Base-by-base conservation (phyloP, 2,329 filamentous ascomycete genomes). In the Penicillium sp. region DNA sequence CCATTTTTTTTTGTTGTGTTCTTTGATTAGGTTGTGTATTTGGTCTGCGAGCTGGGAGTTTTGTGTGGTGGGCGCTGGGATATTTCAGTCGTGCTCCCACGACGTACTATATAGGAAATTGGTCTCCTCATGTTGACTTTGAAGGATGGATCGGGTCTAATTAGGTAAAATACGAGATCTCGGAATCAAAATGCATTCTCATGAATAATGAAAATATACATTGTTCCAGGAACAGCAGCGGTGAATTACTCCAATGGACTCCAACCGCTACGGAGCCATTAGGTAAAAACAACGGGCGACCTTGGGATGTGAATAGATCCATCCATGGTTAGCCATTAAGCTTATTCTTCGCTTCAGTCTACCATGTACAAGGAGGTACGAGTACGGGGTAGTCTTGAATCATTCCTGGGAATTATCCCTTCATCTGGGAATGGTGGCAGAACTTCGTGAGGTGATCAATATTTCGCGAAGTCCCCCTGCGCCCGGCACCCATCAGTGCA, bases 241-340 rank as follows among this genome's bases (percentile, higher is more conserved):
- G 28, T 25, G 33, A 46, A 14, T 9, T 41, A 59, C 57, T 53
- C 46, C 49, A 52, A 56, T 16, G 30, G 41, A 59, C 58, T 48
- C 56, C 56, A 59, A 60, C 39, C 33, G 16, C 9, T 14, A 49
- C 43, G 50, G 51, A 44, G 48, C 11, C 22, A 59, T 60, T 60
- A 60, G 54, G 58, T 59, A 60, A 60, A 57, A n/a, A n/a, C n/a
- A n/a, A n/a, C n/a, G n/a, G 48, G 25, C 45, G 49, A 48, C 14
- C 49, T 35, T 25, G 5, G 22, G 8, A 25, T 6, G 19, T 22
- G 22, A 22, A 22, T 3, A 22, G 22, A 25, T 25, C 22, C 22
- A 25, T 25, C 22, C 22, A 25, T 53, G 46, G 14, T 18, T 16
- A 38, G 25, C 40, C 38, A 37, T 44, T 55, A 53, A 60, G 52